These are phyloP conservation scores for Arachis monticola DNA, from an alignment of 331 rosid species.

Conservation along the genomic window DNA sequence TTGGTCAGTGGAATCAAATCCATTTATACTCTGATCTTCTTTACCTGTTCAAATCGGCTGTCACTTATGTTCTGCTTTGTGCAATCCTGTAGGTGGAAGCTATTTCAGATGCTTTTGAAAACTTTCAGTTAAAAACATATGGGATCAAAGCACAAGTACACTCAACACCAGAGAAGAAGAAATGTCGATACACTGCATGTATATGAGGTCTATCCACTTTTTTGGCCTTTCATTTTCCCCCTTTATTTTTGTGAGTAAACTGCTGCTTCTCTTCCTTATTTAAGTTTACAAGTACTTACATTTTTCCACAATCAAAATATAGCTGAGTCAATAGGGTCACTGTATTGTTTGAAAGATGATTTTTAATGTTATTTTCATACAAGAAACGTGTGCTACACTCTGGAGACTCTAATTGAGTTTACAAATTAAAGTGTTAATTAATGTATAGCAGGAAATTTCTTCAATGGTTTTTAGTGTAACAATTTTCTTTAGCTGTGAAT, in stretches of 20 bases:
- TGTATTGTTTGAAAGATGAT: neutral
- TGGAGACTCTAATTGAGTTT: constrained; percentile 32
- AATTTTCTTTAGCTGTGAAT: constrained; percentile 9
- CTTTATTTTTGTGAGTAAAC: neutral
- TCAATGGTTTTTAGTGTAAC: neutral
- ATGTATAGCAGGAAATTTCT: constrained; percentile 32
- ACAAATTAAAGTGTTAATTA: constrained; percentile 27
- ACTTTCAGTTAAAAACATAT: constrained; percentile 79
- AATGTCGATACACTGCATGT: constrained; percentile 50
- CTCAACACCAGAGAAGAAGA: constrained; percentile 90
- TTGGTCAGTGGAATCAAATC: constrained; percentile 61
- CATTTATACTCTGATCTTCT: constrained; percentile 15
- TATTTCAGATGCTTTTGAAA: constrained; percentile 91
- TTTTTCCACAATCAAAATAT: constrained; percentile 35
- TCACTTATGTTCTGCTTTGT: constrained; percentile 32
- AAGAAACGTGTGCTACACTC: constrained; percentile 17
- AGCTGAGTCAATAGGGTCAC: constrained; percentile 27
- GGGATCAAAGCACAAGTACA: constrained; percentile 90
- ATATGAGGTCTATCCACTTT: constrained; percentile 13
- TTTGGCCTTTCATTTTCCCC: neutral
- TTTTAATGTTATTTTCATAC: constrained; percentile 20
- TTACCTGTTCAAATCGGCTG: neutral
- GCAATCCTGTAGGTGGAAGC: constrained; percentile 68
- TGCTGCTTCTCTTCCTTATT: constrained; percentile 13
- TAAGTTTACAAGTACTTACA: constrained; percentile 12